Percentiles rank a stretch among this genome's conserved stretches.
Evolutionary conservation across 441 rosid genomes (phyloP).

Genomic region (Metrosideros polymorpha): DNA sequence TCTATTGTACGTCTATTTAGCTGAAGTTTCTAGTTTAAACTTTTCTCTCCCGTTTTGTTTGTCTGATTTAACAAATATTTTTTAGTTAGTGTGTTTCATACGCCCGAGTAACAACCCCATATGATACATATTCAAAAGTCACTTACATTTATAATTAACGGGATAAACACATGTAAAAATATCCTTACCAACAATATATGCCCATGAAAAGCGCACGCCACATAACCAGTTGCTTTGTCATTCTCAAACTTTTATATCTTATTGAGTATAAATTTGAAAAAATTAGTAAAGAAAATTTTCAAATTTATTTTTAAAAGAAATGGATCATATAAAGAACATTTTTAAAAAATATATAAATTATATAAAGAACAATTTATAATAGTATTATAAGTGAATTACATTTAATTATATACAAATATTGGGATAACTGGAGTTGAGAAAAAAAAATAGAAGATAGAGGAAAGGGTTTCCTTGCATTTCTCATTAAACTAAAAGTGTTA

Average conservation of each 20-base stretch:
- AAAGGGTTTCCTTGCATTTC: background rate
- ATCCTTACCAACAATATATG: background rate
- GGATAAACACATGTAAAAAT: background rate
- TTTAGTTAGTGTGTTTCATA: background rate
- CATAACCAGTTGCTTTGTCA: background rate
- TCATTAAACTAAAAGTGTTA: too few relatives aligned
- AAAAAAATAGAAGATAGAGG: too few relatives aligned
- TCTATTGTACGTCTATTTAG: background rate
- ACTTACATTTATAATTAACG: background rate
- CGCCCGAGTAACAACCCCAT: background rate
- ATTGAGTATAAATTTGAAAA: background rate
- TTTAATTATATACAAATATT: too few relatives aligned
- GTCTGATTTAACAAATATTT: too few relatives aligned
- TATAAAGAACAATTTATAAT: background rate
- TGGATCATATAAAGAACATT: background rate
- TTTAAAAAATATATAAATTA: too few relatives aligned
- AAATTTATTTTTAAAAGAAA: background rate
- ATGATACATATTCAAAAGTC: background rate
- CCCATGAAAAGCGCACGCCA: fast-evolving
- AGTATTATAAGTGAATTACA: background rate
- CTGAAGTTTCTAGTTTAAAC: background rate
- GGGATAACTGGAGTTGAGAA: background rate
- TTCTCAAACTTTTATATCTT: background rate
- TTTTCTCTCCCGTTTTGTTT: background rate
- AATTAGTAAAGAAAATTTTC: background rate